These are phyloP conservation scores for Hypomontagnella submonticulosa DNA, from an alignment of 495 filamentous ascomycete species.

Conservation along the genomic window DNA sequence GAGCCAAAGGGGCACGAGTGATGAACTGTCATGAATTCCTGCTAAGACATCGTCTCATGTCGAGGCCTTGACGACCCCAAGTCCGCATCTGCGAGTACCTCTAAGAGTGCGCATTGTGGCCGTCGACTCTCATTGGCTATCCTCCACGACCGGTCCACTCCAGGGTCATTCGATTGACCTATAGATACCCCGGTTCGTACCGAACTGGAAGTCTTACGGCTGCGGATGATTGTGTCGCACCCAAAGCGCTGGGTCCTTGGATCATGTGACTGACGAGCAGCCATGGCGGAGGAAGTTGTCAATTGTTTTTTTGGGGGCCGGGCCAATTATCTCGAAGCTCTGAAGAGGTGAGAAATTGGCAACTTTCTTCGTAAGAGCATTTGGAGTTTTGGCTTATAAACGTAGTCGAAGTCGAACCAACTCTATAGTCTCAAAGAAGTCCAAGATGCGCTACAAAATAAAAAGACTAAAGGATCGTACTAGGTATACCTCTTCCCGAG, in stretches of 20 bases:
- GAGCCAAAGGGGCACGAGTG: slow-evolving; percentile 48
- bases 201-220: slow-evolving; percentile 42
- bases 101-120: slow-evolving; percentile 35
- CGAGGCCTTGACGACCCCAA: slow-evolving; percentile 49
- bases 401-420: slow-evolving; percentile 1
- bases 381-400: slow-evolving; percentile 18
- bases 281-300: slow-evolving; percentile 27
- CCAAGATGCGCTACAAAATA: neutral
- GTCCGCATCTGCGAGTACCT: slow-evolving; percentile 51
- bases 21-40: slow-evolving; percentile 52
- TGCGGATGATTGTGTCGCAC: slow-evolving; percentile 44
- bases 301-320: slow-evolving; percentile 30
- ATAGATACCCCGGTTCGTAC: slow-evolving; percentile 44
- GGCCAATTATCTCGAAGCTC: slow-evolving; percentile 34
- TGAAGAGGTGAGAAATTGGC: slow-evolving; percentile 25
- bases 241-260: slow-evolving; percentile 43
- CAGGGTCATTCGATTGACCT: slow-evolving; percentile 39
- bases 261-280: slow-evolving; percentile 46
- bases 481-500: neutral
- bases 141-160: slow-evolving; percentile 23
- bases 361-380: slow-evolving; percentile 10
- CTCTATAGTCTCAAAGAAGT: neutral
- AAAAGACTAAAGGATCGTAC: slow-evolving; percentile 19
- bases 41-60: slow-evolving; percentile 51
- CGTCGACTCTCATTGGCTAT: slow-evolving; percentile 37